Conservation (phyloP, 805 yeast genomes). For the Torulaspora indica region DNA sequence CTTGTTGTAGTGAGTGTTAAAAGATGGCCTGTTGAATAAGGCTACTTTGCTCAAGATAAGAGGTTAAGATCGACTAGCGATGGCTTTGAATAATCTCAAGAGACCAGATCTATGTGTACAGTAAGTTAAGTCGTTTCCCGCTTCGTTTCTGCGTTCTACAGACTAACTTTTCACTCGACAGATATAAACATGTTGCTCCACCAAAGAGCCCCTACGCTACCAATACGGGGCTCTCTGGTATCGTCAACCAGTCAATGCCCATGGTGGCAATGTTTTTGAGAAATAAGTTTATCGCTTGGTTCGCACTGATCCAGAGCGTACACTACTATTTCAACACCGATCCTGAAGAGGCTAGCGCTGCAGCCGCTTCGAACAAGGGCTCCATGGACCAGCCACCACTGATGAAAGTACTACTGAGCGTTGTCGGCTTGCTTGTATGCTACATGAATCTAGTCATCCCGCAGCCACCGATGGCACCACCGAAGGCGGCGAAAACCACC, state of each 20-base stretch:
- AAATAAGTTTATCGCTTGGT: slow-evolving; percentile 44
- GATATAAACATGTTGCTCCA: slow-evolving; percentile 46
- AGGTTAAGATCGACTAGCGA: slow-evolving; percentile 1
- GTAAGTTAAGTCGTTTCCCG: slow-evolving; percentile 18
- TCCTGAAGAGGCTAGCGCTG: slow-evolving; percentile 31
- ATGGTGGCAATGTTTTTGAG: slow-evolving; percentile 66
- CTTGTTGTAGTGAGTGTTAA: not conserved
- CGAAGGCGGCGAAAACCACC: slow-evolving; percentile 3
- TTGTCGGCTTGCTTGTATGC: slow-evolving; percentile 47
- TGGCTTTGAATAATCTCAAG: slow-evolving; percentile 31
- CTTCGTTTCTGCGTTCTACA: slow-evolving; percentile 13
- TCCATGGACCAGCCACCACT: slow-evolving; percentile 42
- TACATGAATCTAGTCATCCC: slow-evolving; percentile 52
- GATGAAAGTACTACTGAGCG: slow-evolving; percentile 42
- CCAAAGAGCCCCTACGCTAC: slow-evolving; percentile 45
- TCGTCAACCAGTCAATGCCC: slow-evolving; percentile 51
- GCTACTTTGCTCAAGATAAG: too few species aligned
- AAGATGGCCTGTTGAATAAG: not conserved
- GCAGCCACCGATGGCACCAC: slow-evolving; percentile 13
- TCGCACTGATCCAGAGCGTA: slow-evolving; percentile 48
- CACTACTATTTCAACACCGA: slow-evolving; percentile 33
- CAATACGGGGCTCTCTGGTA: slow-evolving; percentile 39
- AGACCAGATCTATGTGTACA: slow-evolving; percentile 38
- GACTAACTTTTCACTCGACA: slow-evolving; percentile 19
- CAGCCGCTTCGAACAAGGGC: slow-evolving; percentile 28